Base-by-base conservation (phyloP, 768 basidiomycete species). In the Trametes cingulata region DNA sequence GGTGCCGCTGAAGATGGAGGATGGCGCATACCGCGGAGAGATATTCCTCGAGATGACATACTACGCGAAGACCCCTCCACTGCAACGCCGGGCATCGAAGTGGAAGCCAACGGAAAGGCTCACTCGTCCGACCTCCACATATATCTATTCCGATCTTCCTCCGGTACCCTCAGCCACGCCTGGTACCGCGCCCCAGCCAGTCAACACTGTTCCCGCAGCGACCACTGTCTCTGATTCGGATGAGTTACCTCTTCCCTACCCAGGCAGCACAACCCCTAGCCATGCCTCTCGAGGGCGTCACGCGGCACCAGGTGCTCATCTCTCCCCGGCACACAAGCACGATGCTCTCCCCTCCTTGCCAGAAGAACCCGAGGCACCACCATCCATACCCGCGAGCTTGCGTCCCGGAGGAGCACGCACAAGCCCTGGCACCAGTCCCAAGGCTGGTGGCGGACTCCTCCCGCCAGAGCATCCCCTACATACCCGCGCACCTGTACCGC, bases 1-100 rank as follows among this genome's bases (percentile, higher is more conserved):
- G 90, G 80, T 90, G 15, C 72, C 75, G 43, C 77, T 92, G 43
- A 74, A 79, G 56, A 74, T 80, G 33, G 82, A 83, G 47, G 86
- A 85, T 2, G 65, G 65, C 7, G 81, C 84, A 8, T 78, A 85
- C 52, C 85, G 91, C 22, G 95, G 95, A 6, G 92, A 97, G 54
- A 64, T 96, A 10, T 97, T 91, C 70, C 80, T 97, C 15, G 95
- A 98, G 72, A 89, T 97, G 85, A 98, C 95, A 1, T 98, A 86
- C 77, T 98, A 85, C 73, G 83, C 93, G 3, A 85, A 88, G 55
- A 82, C 79, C 3, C 84, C 86, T 8, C 85, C 65, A 55, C 68
- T 64, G 47, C 64, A 62, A 59, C 75, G 70, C 41, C 69, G 65
- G 57, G 68, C 67, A 59, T 73, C 71, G 33, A 77, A 74, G 62